phyloP scores from a whole-genome alignment of 169 alveolate genomes.

The Plasmodium gonderi region DNA sequence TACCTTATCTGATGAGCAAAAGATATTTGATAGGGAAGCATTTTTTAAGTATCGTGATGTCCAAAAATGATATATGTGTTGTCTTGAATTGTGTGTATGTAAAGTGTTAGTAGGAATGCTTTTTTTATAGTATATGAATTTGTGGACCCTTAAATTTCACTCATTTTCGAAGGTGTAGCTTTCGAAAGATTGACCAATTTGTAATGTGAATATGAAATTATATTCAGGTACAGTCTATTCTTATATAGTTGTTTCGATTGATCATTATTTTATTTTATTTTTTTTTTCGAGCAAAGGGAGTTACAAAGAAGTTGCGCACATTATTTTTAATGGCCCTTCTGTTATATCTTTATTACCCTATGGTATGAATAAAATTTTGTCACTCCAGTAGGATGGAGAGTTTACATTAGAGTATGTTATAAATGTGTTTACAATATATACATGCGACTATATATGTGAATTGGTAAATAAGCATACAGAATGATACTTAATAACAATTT shows the following conservation, averaged over 20 bases:
- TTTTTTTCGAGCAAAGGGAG: too few species aligned
- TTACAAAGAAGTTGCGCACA: not conserved
- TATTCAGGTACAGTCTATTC: not conserved
- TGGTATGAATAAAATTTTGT: not conserved
- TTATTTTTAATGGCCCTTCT: not conserved
- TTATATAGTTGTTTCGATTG: not conserved
- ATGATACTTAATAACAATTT: not conserved
- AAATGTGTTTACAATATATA: not conserved
- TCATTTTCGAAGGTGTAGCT: not conserved
- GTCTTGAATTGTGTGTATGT: not conserved
- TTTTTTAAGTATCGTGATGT: slow-evolving; percentile 71
- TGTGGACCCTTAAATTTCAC: not conserved
- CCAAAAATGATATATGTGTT: slow-evolving; percentile 20
- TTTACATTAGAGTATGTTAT: not conserved
- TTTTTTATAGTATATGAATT: not conserved
- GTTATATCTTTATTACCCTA: not conserved
- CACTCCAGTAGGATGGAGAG: not conserved
- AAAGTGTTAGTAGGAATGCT: not conserved
- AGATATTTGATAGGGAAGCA: slow-evolving; percentile 75
- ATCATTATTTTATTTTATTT: too few species aligned
- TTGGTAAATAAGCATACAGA: not conserved
- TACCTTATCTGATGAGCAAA: slow-evolving; percentile 73
- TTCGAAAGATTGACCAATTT: not conserved
- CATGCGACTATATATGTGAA: too few species aligned
- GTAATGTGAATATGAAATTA: not conserved